A percentile compares a stretch with the other conserved stretches of the same genome.
Conservation (phyloP, 345 rosid genomes). For the Eucalyptus urophylla region DNA sequence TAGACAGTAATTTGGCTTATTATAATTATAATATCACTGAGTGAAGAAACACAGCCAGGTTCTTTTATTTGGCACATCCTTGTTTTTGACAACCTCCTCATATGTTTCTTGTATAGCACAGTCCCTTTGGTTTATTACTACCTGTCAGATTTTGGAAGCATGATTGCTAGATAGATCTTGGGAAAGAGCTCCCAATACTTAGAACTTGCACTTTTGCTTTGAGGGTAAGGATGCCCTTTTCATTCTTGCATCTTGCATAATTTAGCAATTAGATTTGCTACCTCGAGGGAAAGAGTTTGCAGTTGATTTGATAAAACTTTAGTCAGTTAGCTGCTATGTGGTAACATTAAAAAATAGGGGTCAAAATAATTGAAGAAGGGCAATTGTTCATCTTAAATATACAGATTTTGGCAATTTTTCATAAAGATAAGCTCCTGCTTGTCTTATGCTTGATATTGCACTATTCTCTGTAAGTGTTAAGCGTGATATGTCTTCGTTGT, state of each 20-base stretch:
- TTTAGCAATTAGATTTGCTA: neutral
- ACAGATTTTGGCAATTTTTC: neutral
- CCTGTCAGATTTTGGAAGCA: neutral
- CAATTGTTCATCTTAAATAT: neutral
- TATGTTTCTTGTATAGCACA: neutral
- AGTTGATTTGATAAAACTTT: neutral
- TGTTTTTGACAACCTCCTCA: neutral
- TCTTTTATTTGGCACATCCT: neutral
- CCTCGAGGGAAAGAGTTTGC: neutral
- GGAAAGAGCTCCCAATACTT: neutral
- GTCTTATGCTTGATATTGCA: neutral
- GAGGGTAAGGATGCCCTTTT: neutral
- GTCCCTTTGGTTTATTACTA: neutral
- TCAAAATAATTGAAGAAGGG: neutral
- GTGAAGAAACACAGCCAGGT: neutral
- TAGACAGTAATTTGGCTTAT: neutral
- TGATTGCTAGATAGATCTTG: neutral
- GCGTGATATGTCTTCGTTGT: constrained; percentile 1
- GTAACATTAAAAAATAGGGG: neutral
- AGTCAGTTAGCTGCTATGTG: neutral
- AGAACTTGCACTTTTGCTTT: neutral
- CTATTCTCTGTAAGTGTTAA: neutral
- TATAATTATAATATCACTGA: neutral
- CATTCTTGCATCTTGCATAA: neutral
- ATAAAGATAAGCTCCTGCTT: neutral